Evolutionary conservation across 495 filamentous ascomycete genomes (phyloP), one percentile per base, ranked within the genome.

Genomic region (Aspergillus incahuasiensis): DNA sequence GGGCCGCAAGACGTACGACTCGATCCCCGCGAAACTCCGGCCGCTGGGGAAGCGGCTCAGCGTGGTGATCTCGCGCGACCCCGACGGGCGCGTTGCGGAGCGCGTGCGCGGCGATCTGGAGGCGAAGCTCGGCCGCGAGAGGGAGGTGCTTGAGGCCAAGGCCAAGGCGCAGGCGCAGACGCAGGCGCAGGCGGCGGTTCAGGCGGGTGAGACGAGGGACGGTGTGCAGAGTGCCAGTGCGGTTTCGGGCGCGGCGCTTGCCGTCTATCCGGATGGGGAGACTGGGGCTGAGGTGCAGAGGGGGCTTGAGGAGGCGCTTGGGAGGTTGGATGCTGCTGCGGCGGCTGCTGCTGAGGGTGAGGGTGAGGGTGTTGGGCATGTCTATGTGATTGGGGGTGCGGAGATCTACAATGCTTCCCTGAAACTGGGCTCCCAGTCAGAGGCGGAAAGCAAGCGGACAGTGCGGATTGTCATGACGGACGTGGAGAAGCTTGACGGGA

Each of bases 1-100:
- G 92, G 94, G 94, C 46, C 88, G 94, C 59, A 96, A 94, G 71
- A 97, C 94, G 0, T 98, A 91, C 85, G 88, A 92, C 24, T 87
- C 82, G 42, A 90, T 98, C 4, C 92, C 92, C 2, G 62, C 70
- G 0, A 74, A 72, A 12, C 87, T 91, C 62, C 80, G 91, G n/a
- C 94, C 94, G 28, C 74, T 98, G 12, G 85, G 79, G 44, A 89
- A 81, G 21, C 69, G 94, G 22, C 68, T 87, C 5, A 97, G 90
- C 61, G 80, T 96, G 9, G 84, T 98, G 44, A 67, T 98, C 48
- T 86, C 83, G 32, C 75, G 87, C 20, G 64, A 74, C 54, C 3
- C 58, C 32, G 43, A 51, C 41, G 15, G 74, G 69, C 20, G 72
- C 71, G 20, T 34, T 46, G 1, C 56, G 1, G 57, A 68, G 24